Conservation (phyloP, 345 rosid genomes). For the Firmiana major region DNA sequence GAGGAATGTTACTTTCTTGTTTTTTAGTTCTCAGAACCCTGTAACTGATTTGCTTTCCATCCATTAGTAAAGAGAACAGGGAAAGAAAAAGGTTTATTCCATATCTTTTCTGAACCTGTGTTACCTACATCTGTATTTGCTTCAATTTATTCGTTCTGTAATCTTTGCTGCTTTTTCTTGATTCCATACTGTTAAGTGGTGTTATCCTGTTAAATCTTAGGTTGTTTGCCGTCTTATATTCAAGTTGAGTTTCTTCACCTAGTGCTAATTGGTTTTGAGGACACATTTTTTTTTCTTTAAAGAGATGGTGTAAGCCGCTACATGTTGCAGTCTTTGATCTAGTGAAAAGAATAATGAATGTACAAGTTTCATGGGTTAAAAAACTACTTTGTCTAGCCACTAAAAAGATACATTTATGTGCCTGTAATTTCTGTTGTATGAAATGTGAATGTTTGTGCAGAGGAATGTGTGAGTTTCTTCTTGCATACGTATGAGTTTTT, state of each 20-base stretch:
- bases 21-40: background rate
- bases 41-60: background rate
- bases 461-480: background rate
- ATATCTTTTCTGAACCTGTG: background rate
- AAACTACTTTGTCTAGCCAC: background rate
- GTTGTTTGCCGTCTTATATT: background rate
- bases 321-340: too few relatives aligned
- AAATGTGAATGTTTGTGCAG: background rate
- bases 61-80: background rate
- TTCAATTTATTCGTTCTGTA: background rate
- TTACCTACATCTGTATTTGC: background rate
- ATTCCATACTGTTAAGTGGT: background rate
- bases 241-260: background rate
- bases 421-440: background rate
- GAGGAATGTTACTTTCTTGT: background rate
- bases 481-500: background rate
- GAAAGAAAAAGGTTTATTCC: constrained; percentile 9
- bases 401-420: background rate
- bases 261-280: background rate
- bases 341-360: background rate
- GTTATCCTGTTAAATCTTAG: background rate
- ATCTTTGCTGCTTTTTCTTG: constrained; percentile 4
- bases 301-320: background rate
- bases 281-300: background rate
- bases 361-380: background rate